Evolutionary conservation across 2,329 filamentous ascomycete species (phyloP), one percentile per base, ranked within the genome.

Genomic region (Dryadomyces quercivorus): DNA sequence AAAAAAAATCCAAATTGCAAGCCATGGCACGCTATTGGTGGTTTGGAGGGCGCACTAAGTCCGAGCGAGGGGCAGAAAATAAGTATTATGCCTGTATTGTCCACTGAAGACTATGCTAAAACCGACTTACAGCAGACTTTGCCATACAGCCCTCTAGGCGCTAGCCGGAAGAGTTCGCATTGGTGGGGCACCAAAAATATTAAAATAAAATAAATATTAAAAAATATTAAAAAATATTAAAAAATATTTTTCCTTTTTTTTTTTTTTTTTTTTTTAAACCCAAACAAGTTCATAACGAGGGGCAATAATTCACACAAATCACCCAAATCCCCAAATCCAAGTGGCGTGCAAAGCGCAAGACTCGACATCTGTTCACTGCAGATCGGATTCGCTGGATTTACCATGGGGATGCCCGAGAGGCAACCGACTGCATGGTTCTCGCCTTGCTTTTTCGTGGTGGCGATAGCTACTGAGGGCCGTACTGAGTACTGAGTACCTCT

Each of bases 1-100:
- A 21, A 52, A 50, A 48, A 56, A 55, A 55, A 45, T 20, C 15
- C 18, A 48, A 42, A 42, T 38, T 38, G 34, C 34, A 53, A 46
- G 42, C 20, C 49, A 12, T n/a, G 38, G 50, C 40, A 42, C 15
- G 40, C 20, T 51, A 51, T 51, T 51, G 50, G 50, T 9, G 7
- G 21, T 22, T 20, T 42, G 6, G 40, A 18, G 6, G 38, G n/a
- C 40, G 20, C 38, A 43, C 50, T 21, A 22, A n/a, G 12, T 4
- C 26, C 21, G 50, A 34, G 40, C 21, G 50, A 44, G 50, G 38
- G 50, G 38, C 22, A 44, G 42, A 44, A 44, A 44, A 40, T 40
- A 40, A 40, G 16, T 20, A 44, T n/a, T 43, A n/a, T 18, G 18
- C 22, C 42, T n/a, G n/a, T 44, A 44, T 44, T 44, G 12, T 44